Evolutionary conservation across 192 early-diverging fungal genomes (phyloP).

Genomic region (Coemansia sp.): DNA sequence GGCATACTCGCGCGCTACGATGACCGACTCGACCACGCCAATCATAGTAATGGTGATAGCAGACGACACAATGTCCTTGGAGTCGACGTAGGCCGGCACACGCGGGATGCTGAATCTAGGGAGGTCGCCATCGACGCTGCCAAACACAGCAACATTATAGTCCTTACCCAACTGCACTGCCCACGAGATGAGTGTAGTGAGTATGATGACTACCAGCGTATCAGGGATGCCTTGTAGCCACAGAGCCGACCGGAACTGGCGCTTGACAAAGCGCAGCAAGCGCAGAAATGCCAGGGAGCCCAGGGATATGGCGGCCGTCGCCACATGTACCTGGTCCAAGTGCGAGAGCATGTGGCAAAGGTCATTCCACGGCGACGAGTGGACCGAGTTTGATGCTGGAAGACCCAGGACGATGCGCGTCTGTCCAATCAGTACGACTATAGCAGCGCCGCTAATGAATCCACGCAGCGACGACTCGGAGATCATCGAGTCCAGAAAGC

Average conservation of each 20-base stretch:
- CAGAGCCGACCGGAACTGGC: slow-evolving; percentile 29
- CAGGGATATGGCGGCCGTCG: slow-evolving; percentile 75
- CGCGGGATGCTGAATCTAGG: slow-evolving; percentile 60
- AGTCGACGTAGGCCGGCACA: slow-evolving; percentile 63
- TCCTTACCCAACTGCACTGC: slow-evolving; percentile 41
- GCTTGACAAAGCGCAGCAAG: slow-evolving; percentile 44
- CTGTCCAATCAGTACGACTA: slow-evolving; percentile 93
- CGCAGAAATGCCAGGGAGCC: slow-evolving; percentile 73
- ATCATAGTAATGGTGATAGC: slow-evolving; percentile 92
- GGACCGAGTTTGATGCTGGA: slow-evolving; percentile 59
- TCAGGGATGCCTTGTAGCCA: slow-evolving; percentile 88
- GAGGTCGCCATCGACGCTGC: slow-evolving; percentile 68
- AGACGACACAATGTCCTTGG: slow-evolving; percentile 74
- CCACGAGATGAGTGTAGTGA: slow-evolving; percentile 78
- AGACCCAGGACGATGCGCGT: slow-evolving; percentile 73
- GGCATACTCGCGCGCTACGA: slow-evolving; percentile 91
- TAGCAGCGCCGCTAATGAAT: slow-evolving; percentile 93
- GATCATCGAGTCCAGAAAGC: slow-evolving; percentile 97
- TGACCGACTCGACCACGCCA: slow-evolving; percentile 97
- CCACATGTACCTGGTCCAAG: slow-evolving; percentile 64
- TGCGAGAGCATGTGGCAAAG: slow-evolving; percentile 69
- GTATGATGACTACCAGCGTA: slow-evolving; percentile 83
- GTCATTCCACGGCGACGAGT: slow-evolving; percentile 80
- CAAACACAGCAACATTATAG: slow-evolving; percentile 79
- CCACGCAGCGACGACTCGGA: slow-evolving; percentile 92